These are phyloP conservation scores for Fusarium sp. DNA, from an alignment of 2,329 filamentous ascomycete species.

Conservation along the genomic window DNA sequence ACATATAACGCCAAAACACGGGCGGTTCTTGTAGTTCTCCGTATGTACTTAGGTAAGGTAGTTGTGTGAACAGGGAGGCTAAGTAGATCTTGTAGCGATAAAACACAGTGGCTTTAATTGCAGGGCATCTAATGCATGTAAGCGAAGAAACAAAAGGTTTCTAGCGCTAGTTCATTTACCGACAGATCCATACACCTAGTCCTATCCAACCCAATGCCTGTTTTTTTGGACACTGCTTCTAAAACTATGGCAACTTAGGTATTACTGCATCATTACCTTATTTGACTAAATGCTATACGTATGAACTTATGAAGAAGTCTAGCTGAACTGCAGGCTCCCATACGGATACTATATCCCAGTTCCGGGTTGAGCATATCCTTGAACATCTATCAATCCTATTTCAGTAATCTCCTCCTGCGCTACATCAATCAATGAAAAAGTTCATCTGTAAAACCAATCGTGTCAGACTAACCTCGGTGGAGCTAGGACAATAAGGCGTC, in stretches of 20 bases:
- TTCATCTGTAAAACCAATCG: neutral
- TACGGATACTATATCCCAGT: neutral
- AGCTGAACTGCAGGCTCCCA: neutral
- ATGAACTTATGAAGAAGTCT: neutral
- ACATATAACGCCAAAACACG: neutral
- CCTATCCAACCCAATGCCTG: neutral
- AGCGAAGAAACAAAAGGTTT: conserved; percentile 28
- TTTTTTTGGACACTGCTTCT: neutral
- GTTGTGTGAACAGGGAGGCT: neutral
- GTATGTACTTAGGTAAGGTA: neutral
- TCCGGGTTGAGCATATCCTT: neutral
- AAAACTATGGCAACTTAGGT: neutral
- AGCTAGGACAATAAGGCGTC: neutral
- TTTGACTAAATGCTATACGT: neutral
- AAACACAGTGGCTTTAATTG: conserved; percentile 16
- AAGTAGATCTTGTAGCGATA: neutral
- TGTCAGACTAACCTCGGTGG: neutral
- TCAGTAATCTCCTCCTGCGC: neutral
- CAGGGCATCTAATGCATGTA: conserved; percentile 21
- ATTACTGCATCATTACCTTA: neutral
- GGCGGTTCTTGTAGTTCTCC: neutral
- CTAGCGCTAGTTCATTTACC: conserved; percentile 17
- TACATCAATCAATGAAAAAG: neutral
- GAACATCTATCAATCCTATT: neutral
- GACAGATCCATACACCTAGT: neutral